Base-by-base conservation (phyloP, 2,329 filamentous ascomycete species). In the Apiospora arundinis region DNA sequence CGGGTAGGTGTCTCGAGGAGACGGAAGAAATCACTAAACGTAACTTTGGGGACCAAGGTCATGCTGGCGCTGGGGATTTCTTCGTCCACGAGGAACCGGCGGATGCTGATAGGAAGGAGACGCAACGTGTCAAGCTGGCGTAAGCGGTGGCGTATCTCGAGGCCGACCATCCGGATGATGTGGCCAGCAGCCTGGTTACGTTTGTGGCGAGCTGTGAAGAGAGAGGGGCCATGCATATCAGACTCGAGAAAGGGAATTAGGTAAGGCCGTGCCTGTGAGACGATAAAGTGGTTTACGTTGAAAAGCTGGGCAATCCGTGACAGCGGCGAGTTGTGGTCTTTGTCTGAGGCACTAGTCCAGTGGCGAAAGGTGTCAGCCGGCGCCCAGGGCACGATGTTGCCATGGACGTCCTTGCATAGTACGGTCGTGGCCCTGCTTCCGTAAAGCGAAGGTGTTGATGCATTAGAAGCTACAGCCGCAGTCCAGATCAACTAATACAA, bases 211-310 rank as follows among this genome's bases (percentile, higher is more conserved):
- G 85, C 90, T 80, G 85, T 88, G 75, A 85, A 88, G 79, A 86
- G 88, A 75, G 90, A 89, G 0, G 93, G 92, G 5, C 92, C 92
- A 81, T 95, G 93, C 83, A 95, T 90, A 75, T 95, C 93, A 65
- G 92, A 92, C 73, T 92, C 91, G 6, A 97, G 86, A 77, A 97
- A 96, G 0, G 95, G 95, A 40, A 95, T 92, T 21, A 97, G 86
- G 81, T 97, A 97, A 0, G 95, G 95, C 3, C 95, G 89, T 0
- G 95, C 95, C 83, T 98, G 95, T 74, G 93, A 96, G 75, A 98
- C 91, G 74, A 98, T 94, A 82, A 97, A 98, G 84, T 98, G 95
- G 79, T 97, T 97, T 69, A 97, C 93, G 79, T 97, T 97, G 87
- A 96, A 96, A 14, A 95, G 88, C 82, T 95, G 92, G 8, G 92